Conservation (phyloP, 148 eudicot species). For the Camellia sinensis region DNA sequence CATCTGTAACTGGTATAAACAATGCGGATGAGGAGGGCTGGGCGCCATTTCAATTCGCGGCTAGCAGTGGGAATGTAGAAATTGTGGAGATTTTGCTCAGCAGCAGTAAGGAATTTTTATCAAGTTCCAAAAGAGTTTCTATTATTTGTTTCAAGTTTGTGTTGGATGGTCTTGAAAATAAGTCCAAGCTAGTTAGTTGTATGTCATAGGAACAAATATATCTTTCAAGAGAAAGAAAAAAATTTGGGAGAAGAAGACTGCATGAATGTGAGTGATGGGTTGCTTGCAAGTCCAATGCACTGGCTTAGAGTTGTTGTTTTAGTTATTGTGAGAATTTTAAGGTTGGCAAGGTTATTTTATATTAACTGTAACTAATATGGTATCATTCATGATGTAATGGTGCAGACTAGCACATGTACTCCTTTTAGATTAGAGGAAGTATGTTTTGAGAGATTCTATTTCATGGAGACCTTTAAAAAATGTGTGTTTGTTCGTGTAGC, state of each 20-base stretch:
- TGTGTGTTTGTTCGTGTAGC: too few relatives aligned
- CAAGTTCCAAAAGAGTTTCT: too few relatives aligned
- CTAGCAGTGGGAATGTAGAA: constrained; percentile 63
- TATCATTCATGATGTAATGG: too few relatives aligned
- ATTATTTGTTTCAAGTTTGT: neutral
- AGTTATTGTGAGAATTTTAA: neutral
- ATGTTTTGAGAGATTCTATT: neutral
- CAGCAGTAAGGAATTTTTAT: too few relatives aligned
- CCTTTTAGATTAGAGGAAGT: neutral
- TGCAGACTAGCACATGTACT: too few relatives aligned
- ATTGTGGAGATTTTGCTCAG: too few relatives aligned
- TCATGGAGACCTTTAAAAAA: too few relatives aligned
- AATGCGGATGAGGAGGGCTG: constrained; percentile 87
- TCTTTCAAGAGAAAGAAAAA: neutral
- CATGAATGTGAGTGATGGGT: neutral
- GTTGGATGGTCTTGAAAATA: neutral
- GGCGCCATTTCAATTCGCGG: constrained; percentile 86
- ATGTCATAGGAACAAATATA: neutral
- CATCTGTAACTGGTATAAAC: constrained; percentile 54
- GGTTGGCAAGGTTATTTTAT: too few relatives aligned
- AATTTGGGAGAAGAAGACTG: neutral
- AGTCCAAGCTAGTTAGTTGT: neutral
- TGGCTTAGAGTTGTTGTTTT: neutral
- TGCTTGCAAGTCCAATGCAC: neutral
- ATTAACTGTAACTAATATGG: neutral